Evolutionary conservation across 1,284 basidiomycete genomes (phyloP), one percentile per base, ranked within the genome.

Genomic region (Ceratobasidium sp.): DNA sequence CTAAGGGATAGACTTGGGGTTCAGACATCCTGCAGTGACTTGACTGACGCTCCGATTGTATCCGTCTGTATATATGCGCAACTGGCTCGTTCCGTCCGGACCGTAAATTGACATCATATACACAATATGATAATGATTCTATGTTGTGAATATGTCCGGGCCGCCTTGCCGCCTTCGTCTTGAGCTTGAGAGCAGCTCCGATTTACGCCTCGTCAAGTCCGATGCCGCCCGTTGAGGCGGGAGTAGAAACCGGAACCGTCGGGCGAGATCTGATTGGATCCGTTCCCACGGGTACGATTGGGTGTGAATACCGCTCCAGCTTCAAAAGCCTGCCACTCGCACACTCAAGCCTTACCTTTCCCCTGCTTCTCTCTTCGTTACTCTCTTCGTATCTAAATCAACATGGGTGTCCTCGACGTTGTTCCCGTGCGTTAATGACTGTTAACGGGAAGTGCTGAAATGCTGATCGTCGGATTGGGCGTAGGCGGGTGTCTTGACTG

Each of bases 401-500:
- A 28, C 73, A 76, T 76, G 92, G 91, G 91, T 84, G 84, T 93
- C 82, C 90, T 93, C 83, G 91, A 93, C 82, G 88, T 93, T 82
- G 91, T 93, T 81, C 92, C 92, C 73, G 91, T 92, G 84, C 80
- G 91, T 88, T 7, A 2, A 55, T 5, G 26, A 26, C 13, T 67
- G 68, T 68, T 44, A 56, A 40, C 58, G 26, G 42, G 46, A 18
- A 55, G 39, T 64, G 40, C 73, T 72, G 75, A 71, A 67, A 75
- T 46, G 44, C 77, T 68, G 39, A 77, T 60, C 63, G n/a, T 33
- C 56, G 73, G 42, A 28, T 58, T 51, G 49, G 15, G 56, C 77
- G 46, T 81, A 95, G 95, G 88, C 94, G 86, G 95, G 95, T 83
- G 95, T 97, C 81, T 86, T 97, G 83, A 95, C 94, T 81, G 95